Evolutionary conservation across 805 yeast genomes (phyloP), one percentile per base, ranked within the genome.

Genomic region (Wickerhamomyces subpelliculosus): DNA sequence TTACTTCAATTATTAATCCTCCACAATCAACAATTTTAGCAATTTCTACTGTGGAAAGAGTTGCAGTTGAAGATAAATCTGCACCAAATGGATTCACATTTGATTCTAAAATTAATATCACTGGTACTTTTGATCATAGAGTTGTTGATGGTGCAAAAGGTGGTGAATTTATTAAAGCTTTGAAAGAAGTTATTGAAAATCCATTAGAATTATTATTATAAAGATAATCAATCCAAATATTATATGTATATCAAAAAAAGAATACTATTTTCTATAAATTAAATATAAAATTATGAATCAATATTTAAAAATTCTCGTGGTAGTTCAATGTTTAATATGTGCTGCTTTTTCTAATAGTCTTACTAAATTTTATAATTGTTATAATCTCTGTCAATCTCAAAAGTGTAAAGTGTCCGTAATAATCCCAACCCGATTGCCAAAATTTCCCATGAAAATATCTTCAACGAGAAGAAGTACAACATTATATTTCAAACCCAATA

Each of bases 81-180:
- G 79, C 86, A 58, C 95, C 88, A 63, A 79, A 80, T 54, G 98
- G 98, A 26, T 84, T 93, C 64, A 75, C 84, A 38, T 90, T 93
- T 58, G 97, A 88, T 55, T 94, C 86, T 57, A 82, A 84, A 58
- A 83, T 93, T 59, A 84, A 81, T 54, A 75, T 90, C 62, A 89
- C 97, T 40, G 97, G 95, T 67, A 85, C 97, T 38, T 93, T 93
- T 59, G 99, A 93, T 70, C 99, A 93, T 74, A 85, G 97, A 73
- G 82, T 84, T 44, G 81, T 90, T 47, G 99, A 93, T 60, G 99
- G 99, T 60, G 97, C 97, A 39, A 78, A 83, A 54, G 99, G 95
- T 55, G 99, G 95, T 62, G 97, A 93, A 55, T 93, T 78, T 76
- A 85, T 93, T 73, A 87, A 78, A 67, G 96, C 87, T 52, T 75